Evolutionary conservation across 2,329 filamentous ascomycete genomes (phyloP).

Genomic region (Davidsoniella australis): DNA sequence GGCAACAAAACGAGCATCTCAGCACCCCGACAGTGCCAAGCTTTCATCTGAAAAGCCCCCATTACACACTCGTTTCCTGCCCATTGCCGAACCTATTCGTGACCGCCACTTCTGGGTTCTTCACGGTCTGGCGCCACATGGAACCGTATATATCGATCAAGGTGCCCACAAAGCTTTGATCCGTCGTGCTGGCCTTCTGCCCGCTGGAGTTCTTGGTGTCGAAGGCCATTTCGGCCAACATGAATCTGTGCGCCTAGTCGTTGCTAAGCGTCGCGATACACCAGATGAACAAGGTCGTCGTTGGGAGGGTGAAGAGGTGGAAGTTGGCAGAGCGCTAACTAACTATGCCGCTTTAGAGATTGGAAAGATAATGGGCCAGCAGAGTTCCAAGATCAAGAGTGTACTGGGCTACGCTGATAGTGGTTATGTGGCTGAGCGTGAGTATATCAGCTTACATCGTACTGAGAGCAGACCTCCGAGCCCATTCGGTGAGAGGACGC

Average conservation of each 20-base stretch:
- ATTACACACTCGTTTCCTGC: conserved; percentile 83
- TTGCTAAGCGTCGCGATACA: conserved; percentile 44
- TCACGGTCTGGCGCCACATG: conserved; percentile 78
- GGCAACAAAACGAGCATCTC: conserved; percentile 21
- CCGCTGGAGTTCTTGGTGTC: conserved; percentile 80
- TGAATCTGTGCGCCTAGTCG: conserved; percentile 74
- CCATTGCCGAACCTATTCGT: conserved; percentile 66
- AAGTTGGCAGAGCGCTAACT: conserved; percentile 77
- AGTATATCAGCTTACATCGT: conserved; percentile 66
- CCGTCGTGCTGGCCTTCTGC: conserved; percentile 73
- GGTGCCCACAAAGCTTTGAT: conserved; percentile 68
- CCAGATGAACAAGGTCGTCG: conserved; percentile 27
- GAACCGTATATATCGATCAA: conserved; percentile 82
- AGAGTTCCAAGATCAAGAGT: conserved; percentile 63
- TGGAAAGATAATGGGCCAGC: conserved; percentile 62
- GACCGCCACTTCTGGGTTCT: conserved; percentile 96
- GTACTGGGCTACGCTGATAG: conserved; percentile 84
- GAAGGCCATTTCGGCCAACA: conserved; percentile 81
- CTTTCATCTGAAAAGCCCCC: conserved; percentile 30
- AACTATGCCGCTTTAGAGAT: conserved; percentile 89
- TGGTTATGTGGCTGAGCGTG: conserved; percentile 78
- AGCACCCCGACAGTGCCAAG: conserved; percentile 15
- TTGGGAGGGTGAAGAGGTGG: conserved; percentile 37
- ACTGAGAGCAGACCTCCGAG: conserved; percentile 32
- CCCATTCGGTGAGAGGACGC: conserved; percentile 2